Conservation (phyloP, 1,284 basidiomycete species). For the Fomes fomentarius region DNA sequence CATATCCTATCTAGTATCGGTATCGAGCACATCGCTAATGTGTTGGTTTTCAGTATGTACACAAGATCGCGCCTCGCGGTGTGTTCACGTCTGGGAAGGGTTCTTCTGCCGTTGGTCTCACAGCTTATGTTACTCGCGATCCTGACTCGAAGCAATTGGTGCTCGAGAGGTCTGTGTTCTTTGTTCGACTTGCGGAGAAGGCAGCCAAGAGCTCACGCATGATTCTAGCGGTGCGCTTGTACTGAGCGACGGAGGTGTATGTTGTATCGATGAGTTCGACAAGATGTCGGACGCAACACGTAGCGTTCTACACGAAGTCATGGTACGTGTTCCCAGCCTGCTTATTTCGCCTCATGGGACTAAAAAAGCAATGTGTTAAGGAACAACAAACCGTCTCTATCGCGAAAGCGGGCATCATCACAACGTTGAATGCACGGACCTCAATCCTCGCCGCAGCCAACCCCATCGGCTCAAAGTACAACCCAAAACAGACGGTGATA, state of each 20-base stretch:
- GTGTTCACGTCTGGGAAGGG: conserved; percentile 98
- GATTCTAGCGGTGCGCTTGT: conserved; percentile 87
- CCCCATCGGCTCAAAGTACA: conserved; percentile 96
- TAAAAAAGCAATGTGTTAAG: conserved; percentile 41
- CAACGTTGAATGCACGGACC: conserved; percentile 95
- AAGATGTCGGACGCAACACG: conserved; percentile 98
- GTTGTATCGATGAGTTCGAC: conserved; percentile 99
- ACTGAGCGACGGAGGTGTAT: conserved; percentile 95
- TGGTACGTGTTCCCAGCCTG: conserved; percentile 59
- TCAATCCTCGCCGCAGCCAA: conserved; percentile 98
- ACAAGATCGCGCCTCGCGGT: conserved; percentile 97
- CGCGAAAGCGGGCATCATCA: conserved; percentile 99
- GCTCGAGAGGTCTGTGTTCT: conserved; percentile 79
- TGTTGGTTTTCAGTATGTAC: conserved; percentile 76
- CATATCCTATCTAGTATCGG: conserved; percentile 26
- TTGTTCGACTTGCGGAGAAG: background rate
- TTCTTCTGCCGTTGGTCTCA: conserved; percentile 97
- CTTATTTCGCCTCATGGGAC: background rate
- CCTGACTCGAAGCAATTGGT: conserved; percentile 98
- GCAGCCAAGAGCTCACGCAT: conserved; percentile 1
- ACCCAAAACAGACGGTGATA: conserved; percentile 86
- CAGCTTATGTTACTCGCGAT: conserved; percentile 97
- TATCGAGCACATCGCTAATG: background rate
- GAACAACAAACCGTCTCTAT: conserved; percentile 99
- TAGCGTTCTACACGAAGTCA: conserved; percentile 98